Evolutionary conservation across 2,329 filamentous ascomycete genomes (phyloP), one percentile per base, ranked within the genome.

Genomic region (Akanthomyces uredinophilus): DNA sequence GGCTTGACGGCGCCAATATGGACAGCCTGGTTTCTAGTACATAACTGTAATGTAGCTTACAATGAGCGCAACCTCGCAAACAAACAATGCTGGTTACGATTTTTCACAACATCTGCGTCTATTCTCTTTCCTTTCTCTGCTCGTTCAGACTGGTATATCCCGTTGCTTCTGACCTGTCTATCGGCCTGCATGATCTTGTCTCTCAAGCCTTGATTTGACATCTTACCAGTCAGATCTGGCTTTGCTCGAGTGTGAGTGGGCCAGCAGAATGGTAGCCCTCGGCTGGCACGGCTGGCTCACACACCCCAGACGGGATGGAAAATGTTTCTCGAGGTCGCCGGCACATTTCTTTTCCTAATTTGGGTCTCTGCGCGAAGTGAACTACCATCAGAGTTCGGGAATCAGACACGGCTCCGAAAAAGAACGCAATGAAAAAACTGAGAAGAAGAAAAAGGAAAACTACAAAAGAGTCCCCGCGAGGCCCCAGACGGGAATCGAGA

Each of bases 11-110:
- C 35, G 39, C 29, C 14, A 46, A 22, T 35, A 24, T 20, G 46
- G 22, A 57, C 41, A 39, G 37, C 57, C 16, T 60, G 57, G 52
- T 24, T 46, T 52, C 49, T 52, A 60, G 57, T 60, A 60, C 39
- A 52, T 60, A 52, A 51, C 24, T 60, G 27, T 60, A 44, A 60
- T 60, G 47, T 52, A 60, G 47, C 27, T 52, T 51, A 60, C 37
- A 46, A 44, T 44, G 47, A 49, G 37, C 47, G 24, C 37, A 27
- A 44, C 47, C 27, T 35, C 10, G 46, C 47, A 52, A 20, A 44
- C 24, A 52, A 60, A 52, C 35, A 44, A 16, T 47, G 37, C 47
- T 44, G 24, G 47, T 60, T 46, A 43, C 57, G 18, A 44, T 43
- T 60, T 20, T 22, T 29, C n/a, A 35, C 18, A 20, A 29, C n/a